Evolutionary conservation across 129 eudicot species (phyloP).

Genomic region (Gnaphalium uliginosum): DNA sequence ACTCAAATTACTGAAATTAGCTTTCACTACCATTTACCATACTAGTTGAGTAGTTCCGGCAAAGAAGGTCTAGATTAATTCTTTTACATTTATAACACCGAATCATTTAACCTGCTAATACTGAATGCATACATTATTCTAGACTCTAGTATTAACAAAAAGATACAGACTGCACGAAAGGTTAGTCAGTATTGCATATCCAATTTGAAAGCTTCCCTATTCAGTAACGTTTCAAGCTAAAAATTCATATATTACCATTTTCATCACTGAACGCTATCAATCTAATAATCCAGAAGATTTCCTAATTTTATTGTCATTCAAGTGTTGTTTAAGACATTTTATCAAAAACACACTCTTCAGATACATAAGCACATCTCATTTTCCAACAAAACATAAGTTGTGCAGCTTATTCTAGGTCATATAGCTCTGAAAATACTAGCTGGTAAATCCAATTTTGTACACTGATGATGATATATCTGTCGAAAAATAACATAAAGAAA

Average conservation of each 20-base stretch:
- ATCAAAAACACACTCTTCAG: background rate
- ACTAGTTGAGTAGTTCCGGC: slow-evolving; percentile 6
- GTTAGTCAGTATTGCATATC: background rate
- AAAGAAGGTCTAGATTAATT: background rate
- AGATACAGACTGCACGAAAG: background rate
- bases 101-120: background rate
- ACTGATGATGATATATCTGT: background rate
- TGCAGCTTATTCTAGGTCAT: slow-evolving; percentile 2
- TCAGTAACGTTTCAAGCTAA: slow-evolving; percentile 7
- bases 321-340: slow-evolving; percentile 13
- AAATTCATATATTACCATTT: background rate
- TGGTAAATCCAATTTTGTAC: background rate
- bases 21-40: background rate
- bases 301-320: background rate
- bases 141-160: background rate
- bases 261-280: slow-evolving; percentile 1
- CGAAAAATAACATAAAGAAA: background rate
- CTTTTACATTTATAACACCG: background rate
- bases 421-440: background rate
- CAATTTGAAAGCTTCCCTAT: background rate
- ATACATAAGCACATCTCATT: background rate
- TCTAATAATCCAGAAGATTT: background rate
- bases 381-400: background rate
- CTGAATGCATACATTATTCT: background rate
- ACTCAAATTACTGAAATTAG: slow-evolving; percentile 1